Conservation (phyloP, 768 basidiomycete genomes). For the Rhizopogon vinicolor region DNA sequence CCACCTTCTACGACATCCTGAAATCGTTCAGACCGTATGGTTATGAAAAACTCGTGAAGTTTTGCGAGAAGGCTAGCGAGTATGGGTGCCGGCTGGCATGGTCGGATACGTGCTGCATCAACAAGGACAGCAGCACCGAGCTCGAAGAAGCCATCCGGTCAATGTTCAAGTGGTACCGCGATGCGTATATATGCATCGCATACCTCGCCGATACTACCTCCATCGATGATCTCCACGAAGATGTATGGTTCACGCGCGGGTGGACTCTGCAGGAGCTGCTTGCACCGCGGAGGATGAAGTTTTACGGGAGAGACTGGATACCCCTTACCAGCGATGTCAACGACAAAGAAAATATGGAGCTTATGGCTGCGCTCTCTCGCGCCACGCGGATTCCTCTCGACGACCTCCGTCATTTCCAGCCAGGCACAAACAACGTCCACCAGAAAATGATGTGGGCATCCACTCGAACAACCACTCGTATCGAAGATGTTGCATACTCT, state of each 20-base stretch:
- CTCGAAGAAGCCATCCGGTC: constrained; percentile 30
- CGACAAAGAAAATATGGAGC: constrained; percentile 19
- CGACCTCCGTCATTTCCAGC: constrained; percentile 19
- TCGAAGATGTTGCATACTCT: constrained; percentile 22
- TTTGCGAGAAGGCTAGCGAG: constrained; percentile 21
- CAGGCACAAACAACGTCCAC: constrained; percentile 20
- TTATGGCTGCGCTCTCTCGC: constrained; percentile 20
- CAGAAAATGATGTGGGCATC: constrained; percentile 29
- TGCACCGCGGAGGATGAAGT: constrained; percentile 26
- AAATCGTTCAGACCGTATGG: constrained; percentile 25
- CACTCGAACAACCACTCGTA: constrained; percentile 26
- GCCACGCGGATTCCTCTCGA: constrained; percentile 21
- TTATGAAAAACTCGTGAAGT: constrained; percentile 20
- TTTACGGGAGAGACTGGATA: constrained; percentile 22
- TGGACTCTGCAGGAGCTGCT: constrained; percentile 27
- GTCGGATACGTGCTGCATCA: constrained; percentile 32
- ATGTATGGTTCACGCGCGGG: constrained; percentile 28
- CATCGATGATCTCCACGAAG: constrained; percentile 18
- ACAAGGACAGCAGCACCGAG: constrained; percentile 30
- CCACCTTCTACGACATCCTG: constrained; percentile 22
- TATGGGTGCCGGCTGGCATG: constrained; percentile 26
- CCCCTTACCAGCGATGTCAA: constrained; percentile 20
- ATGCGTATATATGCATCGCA: constrained; percentile 25
- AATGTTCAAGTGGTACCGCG: constrained; percentile 30
- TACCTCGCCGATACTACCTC: constrained; percentile 26